A percentile compares a stretch with the other conserved stretches of the same genome.
These are phyloP conservation scores for Annulohypoxylon truncatum DNA, from an alignment of 2,329 filamentous ascomycete genomes.

Conservation along the genomic window DNA sequence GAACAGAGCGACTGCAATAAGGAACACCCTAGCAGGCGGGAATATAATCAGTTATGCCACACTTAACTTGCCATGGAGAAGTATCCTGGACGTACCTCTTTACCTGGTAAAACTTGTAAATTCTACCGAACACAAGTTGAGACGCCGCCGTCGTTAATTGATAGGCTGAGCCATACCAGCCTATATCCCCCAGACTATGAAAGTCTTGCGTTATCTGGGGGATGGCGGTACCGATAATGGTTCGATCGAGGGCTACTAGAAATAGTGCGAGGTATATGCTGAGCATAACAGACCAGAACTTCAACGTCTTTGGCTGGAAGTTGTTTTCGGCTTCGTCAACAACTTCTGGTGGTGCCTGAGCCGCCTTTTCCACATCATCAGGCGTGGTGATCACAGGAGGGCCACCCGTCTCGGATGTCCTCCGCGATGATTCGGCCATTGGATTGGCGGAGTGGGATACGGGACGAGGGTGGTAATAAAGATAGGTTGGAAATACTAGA, in stretches of 20 bases:
- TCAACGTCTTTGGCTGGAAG: conserved; percentile 63
- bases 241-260: conserved; percentile 67
- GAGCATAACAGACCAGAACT: conserved; percentile 66
- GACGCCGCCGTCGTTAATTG: conserved; percentile 69
- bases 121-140: conserved; percentile 64
- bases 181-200: conserved; percentile 68
- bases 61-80: not conserved
- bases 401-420: conserved; percentile 28
- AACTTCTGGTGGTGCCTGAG: conserved; percentile 6
- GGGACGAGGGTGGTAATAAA: conserved; percentile 1
- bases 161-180: conserved; percentile 73
- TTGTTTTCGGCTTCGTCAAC: conserved; percentile 52
- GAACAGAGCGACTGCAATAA: conserved; percentile 62
- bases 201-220: conserved; percentile 68
- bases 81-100: conserved; percentile 54
- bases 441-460: conserved; percentile 3
- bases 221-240: conserved; percentile 67
- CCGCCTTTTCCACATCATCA: conserved; percentile 33
- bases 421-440: conserved; percentile 36
- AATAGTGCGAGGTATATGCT: conserved; percentile 68
- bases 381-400: conserved; percentile 18
- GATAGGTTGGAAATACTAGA: conserved; percentile 4
- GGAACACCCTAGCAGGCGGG: conserved; percentile 53
- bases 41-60: conserved; percentile 12
- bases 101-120: conserved; percentile 66